Evolutionary conservation across 2,329 filamentous ascomycete species (phyloP).

Genomic region (Fusarium sp.): DNA sequence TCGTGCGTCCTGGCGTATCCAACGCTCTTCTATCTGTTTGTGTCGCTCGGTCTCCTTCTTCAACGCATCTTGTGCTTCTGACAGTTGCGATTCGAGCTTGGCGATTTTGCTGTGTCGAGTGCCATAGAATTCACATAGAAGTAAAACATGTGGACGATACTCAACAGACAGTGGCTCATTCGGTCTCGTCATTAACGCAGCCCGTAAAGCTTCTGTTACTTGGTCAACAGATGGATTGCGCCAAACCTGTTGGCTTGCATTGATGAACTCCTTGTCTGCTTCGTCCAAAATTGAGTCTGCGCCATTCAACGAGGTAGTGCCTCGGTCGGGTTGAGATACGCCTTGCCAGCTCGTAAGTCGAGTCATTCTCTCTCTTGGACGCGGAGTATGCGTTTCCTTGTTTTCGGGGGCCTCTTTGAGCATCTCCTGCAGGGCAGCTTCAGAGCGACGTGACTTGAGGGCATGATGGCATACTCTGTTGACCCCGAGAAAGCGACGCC

Average conservation of each 20-base stretch:
- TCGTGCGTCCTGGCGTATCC: constrained; percentile 39
- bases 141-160: constrained; percentile 57
- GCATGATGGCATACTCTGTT: constrained; percentile 38
- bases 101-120: constrained; percentile 44
- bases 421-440: constrained; percentile 34
- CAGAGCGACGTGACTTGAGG: constrained; percentile 37
- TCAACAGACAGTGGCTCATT: constrained; percentile 53
- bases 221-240: constrained; percentile 57
- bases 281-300: constrained; percentile 12
- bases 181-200: constrained; percentile 54
- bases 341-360: constrained; percentile 34
- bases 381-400: constrained; percentile 2
- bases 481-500: constrained; percentile 44
- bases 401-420: constrained; percentile 11
- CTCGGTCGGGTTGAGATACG: not conserved
- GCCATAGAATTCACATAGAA: constrained; percentile 53
- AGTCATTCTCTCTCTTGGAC: constrained; percentile 9
- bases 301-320: not conserved
- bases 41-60: constrained; percentile 52
- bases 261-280: constrained; percentile 31
- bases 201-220: constrained; percentile 58
- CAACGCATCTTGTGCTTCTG: constrained; percentile 50
- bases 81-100: constrained; percentile 52
- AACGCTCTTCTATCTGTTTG: constrained; percentile 36
- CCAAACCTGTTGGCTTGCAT: constrained; percentile 45